Evolutionary conservation across 805 yeast species (phyloP), one percentile per base, ranked within the genome.

Genomic region (Ogataea salicorniae): DNA sequence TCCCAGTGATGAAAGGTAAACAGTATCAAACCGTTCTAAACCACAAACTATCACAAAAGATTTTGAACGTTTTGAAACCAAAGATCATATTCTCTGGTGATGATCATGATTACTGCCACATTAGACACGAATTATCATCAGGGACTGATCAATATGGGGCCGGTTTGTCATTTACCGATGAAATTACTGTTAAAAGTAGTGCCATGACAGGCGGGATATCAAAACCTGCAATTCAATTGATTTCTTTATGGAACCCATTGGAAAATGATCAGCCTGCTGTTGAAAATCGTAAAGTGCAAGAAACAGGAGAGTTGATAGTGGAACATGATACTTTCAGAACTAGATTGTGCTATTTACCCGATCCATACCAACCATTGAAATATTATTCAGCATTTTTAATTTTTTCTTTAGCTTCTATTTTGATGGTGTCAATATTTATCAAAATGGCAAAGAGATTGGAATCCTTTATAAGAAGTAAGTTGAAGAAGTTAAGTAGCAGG

Each of bases 61-160:
- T 94, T 11, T 68, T 94, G 43, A 52, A 69, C 1, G 68, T 65
- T 5, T 59, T 91, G 3, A 69, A 74, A 41, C 99, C 99, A 0
- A 73, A 72, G 16, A 64, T 82, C n/a, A 74, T 87, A 4, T 85
- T 91, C 57, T 80, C 94, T 11, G 99, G 98, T 2, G 99, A 94
- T 63, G 98, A 94, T 62, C 99, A 94, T 66, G 99, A 94, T 64
- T 90, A 87, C 56, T 94, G 99, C 65, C 88, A 86, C 54, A 75
- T 84, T 31, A 67, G 69, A 18, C 97, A 92, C 62, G 47, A 56
- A 5, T 68, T 55, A 18, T 18, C 33, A 23, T 35, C 46, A 31
- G 2, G 13, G 8, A 43, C 34, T 7, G 49, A 39, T 2, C 17
- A 43, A 33, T 29, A 31, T 5, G 23, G 20, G 1, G 16, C 49